Base-by-base conservation (phyloP, 2,329 filamentous ascomycete genomes). In the Clonostachys solani region DNA sequence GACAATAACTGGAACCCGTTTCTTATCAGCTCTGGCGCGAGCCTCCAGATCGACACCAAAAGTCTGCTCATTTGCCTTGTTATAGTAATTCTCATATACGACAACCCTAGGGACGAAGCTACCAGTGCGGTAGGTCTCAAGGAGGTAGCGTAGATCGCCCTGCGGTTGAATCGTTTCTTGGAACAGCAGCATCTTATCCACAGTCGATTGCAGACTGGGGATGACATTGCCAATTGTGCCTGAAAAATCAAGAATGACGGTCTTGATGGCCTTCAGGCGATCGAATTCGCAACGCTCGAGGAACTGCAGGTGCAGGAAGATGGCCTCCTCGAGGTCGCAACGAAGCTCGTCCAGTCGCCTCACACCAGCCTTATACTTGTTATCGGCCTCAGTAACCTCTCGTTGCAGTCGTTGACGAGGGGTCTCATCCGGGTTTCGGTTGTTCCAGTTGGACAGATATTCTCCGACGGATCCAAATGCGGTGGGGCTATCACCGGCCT, bases 51-150 rank as follows among this genome's bases (percentile, higher is more conserved):
- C 95, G 47, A 99, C 91, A 54, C 95, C 94, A 63, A 97, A 99
- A 1, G 90, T 96, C 77, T 97, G 92, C 62, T 96, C 92, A 64
- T 96, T 94, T 19, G 96, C 91, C 54, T 89, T 91, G 68, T 96
- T 96, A 74, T 99, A 99, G 71, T 99, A 99, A 66, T 97, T 99
- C 71, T 99, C 94, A 67, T 99, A 99, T 5, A 90, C 87, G 42
- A 91, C 84, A 29, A 97, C 92, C 59, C 83, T 92, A 9, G 94
- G 94, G 45, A 90, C 82, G 64, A 95, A 99, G 54, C 86, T 89
- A 52, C 94, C 94, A 7, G 94, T 99, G 52, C 92, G 86, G 69
- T 99, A 99, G 64, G 92, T 99, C 71, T 99, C 94, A 42, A 99
- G 77, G 50, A 99, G 79, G 65, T 97, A 99, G 53, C 94, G 82